Conservation (phyloP, 352 stramenopile species). For the Stephanocyclus meneghinianus region DNA sequence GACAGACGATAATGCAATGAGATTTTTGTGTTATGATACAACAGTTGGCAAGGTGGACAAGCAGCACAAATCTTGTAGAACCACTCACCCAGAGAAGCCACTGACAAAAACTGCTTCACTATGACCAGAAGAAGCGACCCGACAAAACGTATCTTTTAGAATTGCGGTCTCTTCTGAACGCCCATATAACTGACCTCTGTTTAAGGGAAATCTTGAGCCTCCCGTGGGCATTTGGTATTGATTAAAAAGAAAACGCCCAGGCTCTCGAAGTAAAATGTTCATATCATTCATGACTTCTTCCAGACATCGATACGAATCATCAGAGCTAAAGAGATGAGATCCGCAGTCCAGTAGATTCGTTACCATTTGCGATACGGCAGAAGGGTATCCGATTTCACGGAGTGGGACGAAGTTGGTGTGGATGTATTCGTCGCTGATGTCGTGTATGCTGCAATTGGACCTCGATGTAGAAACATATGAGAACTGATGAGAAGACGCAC, state of each 20-base stretch:
- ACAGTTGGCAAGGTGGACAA: no score
- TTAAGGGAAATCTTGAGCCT: constrained; percentile 1
- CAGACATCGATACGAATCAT: constrained; percentile 18
- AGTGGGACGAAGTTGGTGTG: constrained; percentile 4
- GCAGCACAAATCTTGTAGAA: neutral
- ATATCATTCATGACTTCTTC: constrained; percentile 24
- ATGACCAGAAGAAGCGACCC: constrained; percentile 18
- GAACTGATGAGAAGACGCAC: neutral
- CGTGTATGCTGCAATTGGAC: neutral
- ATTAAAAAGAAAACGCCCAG: constrained; percentile 41
- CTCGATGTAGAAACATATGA: neutral
- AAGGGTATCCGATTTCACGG: constrained; percentile 32
- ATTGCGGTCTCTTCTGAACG: constrained; percentile 25
- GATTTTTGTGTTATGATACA: no score
- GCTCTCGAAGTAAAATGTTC: constrained; percentile 31
- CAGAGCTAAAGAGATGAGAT: neutral
- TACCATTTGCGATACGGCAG: constrained; percentile 27
- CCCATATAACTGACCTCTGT: constrained; percentile 39
- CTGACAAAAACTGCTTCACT: constrained; percentile 45
- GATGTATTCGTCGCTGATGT: neutral
- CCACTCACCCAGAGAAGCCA: constrained; percentile 40
- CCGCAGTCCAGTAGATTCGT: constrained; percentile 31
- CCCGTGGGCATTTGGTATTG: neutral
- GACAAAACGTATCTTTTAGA: constrained; percentile 34
- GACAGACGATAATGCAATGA: no score